Conservation (phyloP, 2,329 filamentous ascomycete genomes). For the Orbilia javanica region DNA sequence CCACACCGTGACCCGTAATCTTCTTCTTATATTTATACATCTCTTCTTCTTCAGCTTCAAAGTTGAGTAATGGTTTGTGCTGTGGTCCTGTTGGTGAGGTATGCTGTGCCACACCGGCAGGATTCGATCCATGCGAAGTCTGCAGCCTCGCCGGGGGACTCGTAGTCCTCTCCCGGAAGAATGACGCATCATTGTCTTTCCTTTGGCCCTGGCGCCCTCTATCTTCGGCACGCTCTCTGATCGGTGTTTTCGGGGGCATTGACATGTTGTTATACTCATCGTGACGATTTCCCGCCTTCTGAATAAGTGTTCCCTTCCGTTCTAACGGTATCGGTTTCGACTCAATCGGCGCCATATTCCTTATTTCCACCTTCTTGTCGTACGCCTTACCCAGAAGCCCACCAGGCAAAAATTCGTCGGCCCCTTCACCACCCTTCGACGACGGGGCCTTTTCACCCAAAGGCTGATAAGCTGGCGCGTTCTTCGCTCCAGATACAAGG, state of each 20-base stretch:
- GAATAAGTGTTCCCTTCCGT: constrained; percentile 37
- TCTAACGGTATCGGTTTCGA: constrained; percentile 11
- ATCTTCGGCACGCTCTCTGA: constrained; percentile 39
- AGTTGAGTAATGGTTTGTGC: constrained; percentile 41
- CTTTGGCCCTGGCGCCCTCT: constrained; percentile 40
- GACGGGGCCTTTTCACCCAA: constrained; percentile 29
- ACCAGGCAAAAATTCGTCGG: constrained; percentile 31
- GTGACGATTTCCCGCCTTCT: constrained; percentile 34
- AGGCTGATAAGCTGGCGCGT: constrained; percentile 22
- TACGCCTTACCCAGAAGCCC: constrained; percentile 43
- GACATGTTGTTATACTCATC: constrained; percentile 21
- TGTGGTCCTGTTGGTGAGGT: constrained; percentile 35
- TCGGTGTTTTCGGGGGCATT: constrained; percentile 42
- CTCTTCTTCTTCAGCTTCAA: constrained; percentile 46
- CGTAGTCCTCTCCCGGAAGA: constrained; percentile 46
- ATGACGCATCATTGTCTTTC: constrained; percentile 36
- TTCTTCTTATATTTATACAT: constrained; percentile 49
- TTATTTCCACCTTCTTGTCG: constrained; percentile 50
- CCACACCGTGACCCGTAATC: constrained; percentile 52
- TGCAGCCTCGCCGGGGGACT: constrained; percentile 36
- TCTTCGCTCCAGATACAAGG: constrained; percentile 28
- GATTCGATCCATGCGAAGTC: constrained; percentile 11
- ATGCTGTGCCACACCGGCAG: not conserved
- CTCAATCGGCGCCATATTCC: constrained; percentile 20
- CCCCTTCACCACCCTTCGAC: not conserved